Evolutionary conservation across 768 basidiomycete species (phyloP), one percentile per base, ranked within the genome.

Genomic region (Clathrus columnatus): DNA sequence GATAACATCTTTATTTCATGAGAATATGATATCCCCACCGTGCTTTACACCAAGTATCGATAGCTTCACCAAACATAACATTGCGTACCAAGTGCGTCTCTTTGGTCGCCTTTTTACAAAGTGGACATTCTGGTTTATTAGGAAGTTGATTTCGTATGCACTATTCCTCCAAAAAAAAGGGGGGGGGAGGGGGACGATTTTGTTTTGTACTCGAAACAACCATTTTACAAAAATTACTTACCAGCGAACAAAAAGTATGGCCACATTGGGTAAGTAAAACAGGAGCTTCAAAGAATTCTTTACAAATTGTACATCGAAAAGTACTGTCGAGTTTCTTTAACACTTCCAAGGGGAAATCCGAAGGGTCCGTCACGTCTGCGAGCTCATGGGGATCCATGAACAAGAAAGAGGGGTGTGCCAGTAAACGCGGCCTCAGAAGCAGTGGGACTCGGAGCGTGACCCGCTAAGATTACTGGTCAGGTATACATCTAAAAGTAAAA

Each of bases 171-270:
- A 26, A 23, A 18, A 28, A 30, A 29, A 32, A 27, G 45, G 44
- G 18, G 17, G 24, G 23, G n/a, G 21, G 20, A 36, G n/a, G 11
- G 23, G 20, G 7, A 4, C 45, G 26, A 16, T 28, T 36, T 28
- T 21, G 45, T 50, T 17, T 21, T n/a, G n/a, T 16, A 18, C 36
- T 4, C 36, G 36, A 36, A n/a, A 36, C n/a, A 16, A 17, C 45
- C 5, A 36, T 11, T 16, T 32, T 7, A 7, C 7, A 16, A 32
- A 32, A 7, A 32, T n/a, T 11, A 64, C 83, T 61, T 59, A 88
- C 87, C 62, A 78, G 64, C 14, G 86, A 88, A 69, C 90, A 91
- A 65, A 91, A 92, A 48, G 81, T 84, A 62, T 92, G 90, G 0
- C 87, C 89, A 63, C 90, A 91, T 26, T 51, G 53, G 5, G 67